Conservation (phyloP, 2,329 filamentous ascomycete genomes). For the Annulohypoxylon truncatum region DNA sequence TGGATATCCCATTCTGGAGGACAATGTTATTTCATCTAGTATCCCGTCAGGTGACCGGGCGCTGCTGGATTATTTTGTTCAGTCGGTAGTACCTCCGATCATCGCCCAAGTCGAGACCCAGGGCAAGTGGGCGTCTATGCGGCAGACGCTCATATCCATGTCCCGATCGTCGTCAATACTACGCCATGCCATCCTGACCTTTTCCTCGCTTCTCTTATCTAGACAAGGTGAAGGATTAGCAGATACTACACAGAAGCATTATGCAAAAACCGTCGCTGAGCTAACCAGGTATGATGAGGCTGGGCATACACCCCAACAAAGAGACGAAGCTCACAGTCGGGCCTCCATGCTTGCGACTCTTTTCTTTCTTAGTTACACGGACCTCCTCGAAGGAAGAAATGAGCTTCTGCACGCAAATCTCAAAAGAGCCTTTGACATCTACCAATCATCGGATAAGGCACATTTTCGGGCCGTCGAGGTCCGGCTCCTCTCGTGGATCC, state of each 20-base stretch:
- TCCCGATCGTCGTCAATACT: slow-evolving; percentile 60
- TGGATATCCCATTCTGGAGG: slow-evolving; percentile 26
- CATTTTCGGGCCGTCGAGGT: slow-evolving; percentile 57
- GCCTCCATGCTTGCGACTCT: slow-evolving; percentile 59
- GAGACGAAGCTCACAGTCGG: slow-evolving; percentile 13
- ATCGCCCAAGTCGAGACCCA: slow-evolving; percentile 65
- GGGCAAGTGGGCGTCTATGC: slow-evolving; percentile 62
- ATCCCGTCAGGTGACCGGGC: slow-evolving; percentile 51
- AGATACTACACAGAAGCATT: slow-evolving; percentile 53
- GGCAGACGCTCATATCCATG: slow-evolving; percentile 61
- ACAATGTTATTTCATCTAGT: slow-evolving; percentile 36
- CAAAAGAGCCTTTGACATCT: slow-evolving; percentile 61
- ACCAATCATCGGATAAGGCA: slow-evolving; percentile 56
- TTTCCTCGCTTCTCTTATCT: slow-evolving; percentile 59
- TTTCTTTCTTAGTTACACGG: slow-evolving; percentile 66
- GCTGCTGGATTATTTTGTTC: slow-evolving; percentile 61
- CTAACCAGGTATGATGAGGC: slow-evolving; percentile 43
- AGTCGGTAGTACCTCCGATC: slow-evolving; percentile 63
- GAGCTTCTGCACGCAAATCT: slow-evolving; percentile 62
- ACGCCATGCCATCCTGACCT: slow-evolving; percentile 61
- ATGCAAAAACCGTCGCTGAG: slow-evolving; percentile 53
- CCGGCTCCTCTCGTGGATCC: slow-evolving; percentile 65
- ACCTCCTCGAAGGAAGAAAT: slow-evolving; percentile 58
- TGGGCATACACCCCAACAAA: slow-evolving; percentile 43
- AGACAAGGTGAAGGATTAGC: slow-evolving; percentile 50